Conservation (phyloP, 352 stramenopile species). For the Globisporangium megalacanthum region DNA sequence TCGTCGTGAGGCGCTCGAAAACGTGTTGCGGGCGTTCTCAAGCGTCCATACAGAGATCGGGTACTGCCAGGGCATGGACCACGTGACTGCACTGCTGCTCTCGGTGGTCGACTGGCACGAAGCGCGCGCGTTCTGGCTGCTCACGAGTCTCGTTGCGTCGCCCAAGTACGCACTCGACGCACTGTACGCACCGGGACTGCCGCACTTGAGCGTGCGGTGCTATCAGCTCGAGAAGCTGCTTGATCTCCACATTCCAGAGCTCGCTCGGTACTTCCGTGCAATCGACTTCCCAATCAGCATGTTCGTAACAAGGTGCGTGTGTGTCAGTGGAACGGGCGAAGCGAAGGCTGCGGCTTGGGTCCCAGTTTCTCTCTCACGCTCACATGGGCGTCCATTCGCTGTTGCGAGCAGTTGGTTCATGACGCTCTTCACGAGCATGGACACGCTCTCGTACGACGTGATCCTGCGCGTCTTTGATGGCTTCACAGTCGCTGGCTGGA, state of each 20-base stretch:
- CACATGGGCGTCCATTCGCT: too few relatives aligned
- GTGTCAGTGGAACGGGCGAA: too few relatives aligned
- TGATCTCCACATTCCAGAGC: slow-evolving; percentile 26
- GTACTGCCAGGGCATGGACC: slow-evolving; percentile 77
- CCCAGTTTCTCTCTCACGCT: neutral
- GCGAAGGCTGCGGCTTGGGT: neutral
- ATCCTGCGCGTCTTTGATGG: slow-evolving; percentile 57
- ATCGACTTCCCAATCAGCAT: slow-evolving; percentile 71
- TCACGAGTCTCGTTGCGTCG: slow-evolving; percentile 47
- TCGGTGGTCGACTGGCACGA: slow-evolving; percentile 64
- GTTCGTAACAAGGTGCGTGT: slow-evolving; percentile 48
- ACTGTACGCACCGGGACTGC: slow-evolving; percentile 52
- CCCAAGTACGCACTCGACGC: slow-evolving; percentile 54
- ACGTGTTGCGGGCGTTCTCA: slow-evolving; percentile 58
- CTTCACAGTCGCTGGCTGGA: slow-evolving; percentile 70
- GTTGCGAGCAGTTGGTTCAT: slow-evolving; percentile 66
- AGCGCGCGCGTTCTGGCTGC: slow-evolving; percentile 59
- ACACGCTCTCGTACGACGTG: slow-evolving; percentile 53
- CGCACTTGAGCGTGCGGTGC: slow-evolving; percentile 56
- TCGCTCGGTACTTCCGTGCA: slow-evolving; percentile 39
- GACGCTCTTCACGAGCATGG: slow-evolving; percentile 77
- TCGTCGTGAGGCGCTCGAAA: slow-evolving; percentile 35
- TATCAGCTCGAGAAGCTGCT: slow-evolving; percentile 63
- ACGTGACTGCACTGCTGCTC: slow-evolving; percentile 58
- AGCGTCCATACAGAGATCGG: slow-evolving; percentile 64